Evolutionary conservation across 1,284 basidiomycete species (phyloP).

Genomic region (Stygiomarasmius scandens): DNA sequence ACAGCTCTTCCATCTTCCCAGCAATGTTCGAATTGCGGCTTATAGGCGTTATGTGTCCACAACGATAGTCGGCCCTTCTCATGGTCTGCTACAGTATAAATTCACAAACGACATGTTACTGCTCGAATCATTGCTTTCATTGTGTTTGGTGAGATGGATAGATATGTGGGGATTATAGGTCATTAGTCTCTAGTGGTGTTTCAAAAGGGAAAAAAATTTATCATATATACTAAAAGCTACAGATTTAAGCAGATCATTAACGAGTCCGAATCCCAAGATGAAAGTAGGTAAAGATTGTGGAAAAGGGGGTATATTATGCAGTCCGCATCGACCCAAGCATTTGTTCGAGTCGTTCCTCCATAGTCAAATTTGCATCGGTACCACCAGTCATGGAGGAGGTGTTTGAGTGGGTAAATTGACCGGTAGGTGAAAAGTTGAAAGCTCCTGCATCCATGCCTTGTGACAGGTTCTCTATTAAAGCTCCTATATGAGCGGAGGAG

Average conservation of each 20-base stretch:
- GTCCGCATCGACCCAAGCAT: slow-evolving; percentile 65
- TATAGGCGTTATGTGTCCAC: slow-evolving; percentile 55
- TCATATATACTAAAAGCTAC: slow-evolving; percentile 3
- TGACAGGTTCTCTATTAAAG: slow-evolving; percentile 77
- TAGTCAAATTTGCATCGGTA: slow-evolving; percentile 67
- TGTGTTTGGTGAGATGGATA: slow-evolving; percentile 75
- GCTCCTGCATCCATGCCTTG: slow-evolving; percentile 78
- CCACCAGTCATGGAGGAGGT: slow-evolving; percentile 65
- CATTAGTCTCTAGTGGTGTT: neutral
- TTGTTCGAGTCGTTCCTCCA: slow-evolving; percentile 75
- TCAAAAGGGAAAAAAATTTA: neutral
- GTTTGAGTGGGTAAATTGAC: slow-evolving; percentile 49
- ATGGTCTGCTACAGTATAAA: slow-evolving; percentile 63
- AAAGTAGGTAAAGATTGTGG: slow-evolving; percentile 22
- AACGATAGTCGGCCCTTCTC: slow-evolving; percentile 63
- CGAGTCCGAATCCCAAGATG: neutral
- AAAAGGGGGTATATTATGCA: slow-evolving; percentile 30
- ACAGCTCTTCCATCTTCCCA: slow-evolving; percentile 51
- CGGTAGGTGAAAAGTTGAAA: slow-evolving; percentile 64
- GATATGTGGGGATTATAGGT: slow-evolving; percentile 48
- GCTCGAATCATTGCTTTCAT: slow-evolving; percentile 62
- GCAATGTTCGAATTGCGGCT: slow-evolving; percentile 49
- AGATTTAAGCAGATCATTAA: neutral
- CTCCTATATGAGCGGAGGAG: slow-evolving; percentile 74
- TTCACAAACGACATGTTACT: slow-evolving; percentile 63